Evolutionary conservation across 805 yeast genomes (phyloP), one percentile per base, ranked within the genome.

Genomic region (Jamesozyma piceae): DNA sequence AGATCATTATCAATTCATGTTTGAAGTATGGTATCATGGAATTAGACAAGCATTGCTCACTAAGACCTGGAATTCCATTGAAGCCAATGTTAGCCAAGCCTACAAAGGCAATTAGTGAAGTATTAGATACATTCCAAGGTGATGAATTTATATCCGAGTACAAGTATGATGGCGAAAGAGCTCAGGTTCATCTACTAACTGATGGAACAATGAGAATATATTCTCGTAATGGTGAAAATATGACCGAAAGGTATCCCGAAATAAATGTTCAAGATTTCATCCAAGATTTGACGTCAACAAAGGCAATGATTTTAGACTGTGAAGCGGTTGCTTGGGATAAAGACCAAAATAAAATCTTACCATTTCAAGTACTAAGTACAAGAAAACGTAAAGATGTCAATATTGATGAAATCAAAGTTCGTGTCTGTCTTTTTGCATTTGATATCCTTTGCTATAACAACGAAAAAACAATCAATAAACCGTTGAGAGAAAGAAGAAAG

Each of bases 81-180:
- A 90, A 89, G 58, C 98, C 98, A 1, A 92, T 92, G 98, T 75
- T 92, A 55, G 98, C 98, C 5, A 92, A 90, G 58, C 98, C 98
- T 2, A 90, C 97, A 0, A 90, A 92, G 57, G 76, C 96, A 2
- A 80, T 92, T 29, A 75, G 83, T n/a, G 98, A 92, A 58, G 85
- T 92, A 1, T 70, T 92, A 47, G 95, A 92, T 59, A 70, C 95
- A 43, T 89, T 92, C 59, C 83, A 82, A 49, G 87, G 80, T 37
- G 82, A 80, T 51, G 76, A 76, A 44, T 92, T 92, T 57, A 89
- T 97, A 0, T 90, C 97, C 61, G 98, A 92, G 60, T 92, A 89
- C 65, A 92, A 92, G 57, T 92, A 92, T 56, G 98, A 92, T 60
- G 98, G 98, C 36, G 98, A 92, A 65, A 75, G 98, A 53, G 97